A percentile compares a stretch with the other conserved stretches of the same genome.
Conservation (phyloP, 495 filamentous ascomycete species). For the Pyronema domesticum region DNA sequence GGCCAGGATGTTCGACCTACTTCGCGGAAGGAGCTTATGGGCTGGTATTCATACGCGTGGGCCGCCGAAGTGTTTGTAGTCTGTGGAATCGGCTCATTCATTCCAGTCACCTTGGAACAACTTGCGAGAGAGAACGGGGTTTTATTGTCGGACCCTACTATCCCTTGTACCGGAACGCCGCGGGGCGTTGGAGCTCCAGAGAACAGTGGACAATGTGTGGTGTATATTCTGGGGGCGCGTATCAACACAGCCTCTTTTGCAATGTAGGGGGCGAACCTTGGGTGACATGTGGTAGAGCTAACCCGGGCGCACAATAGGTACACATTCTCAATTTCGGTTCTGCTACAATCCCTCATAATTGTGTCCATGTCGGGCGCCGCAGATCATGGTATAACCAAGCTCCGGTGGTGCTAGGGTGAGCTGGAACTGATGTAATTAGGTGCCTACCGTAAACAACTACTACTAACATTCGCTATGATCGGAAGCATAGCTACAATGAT, state of each 20-base stretch:
- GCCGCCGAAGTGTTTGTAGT: constrained; percentile 96
- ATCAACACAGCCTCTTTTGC: constrained; percentile 95
- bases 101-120: constrained; percentile 90
- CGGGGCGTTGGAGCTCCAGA: constrained; percentile 10
- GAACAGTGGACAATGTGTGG: constrained; percentile 54
- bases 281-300: neutral
- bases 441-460: constrained; percentile 62
- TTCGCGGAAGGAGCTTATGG: constrained; percentile 67
- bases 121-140: constrained; percentile 80
- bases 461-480: constrained; percentile 64
- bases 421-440: constrained; percentile 2
- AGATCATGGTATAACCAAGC: constrained; percentile 52
- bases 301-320: constrained; percentile 32
- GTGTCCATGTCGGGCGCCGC: constrained; percentile 92
- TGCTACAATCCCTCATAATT: constrained; percentile 74
- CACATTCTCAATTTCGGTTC: constrained; percentile 80
- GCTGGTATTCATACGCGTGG: constrained; percentile 95
- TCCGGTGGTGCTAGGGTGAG: neutral
- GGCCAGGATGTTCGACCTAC: constrained; percentile 81
- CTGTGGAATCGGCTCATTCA: constrained; percentile 84
- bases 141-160: constrained; percentile 52
- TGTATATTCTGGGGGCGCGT: constrained; percentile 63
- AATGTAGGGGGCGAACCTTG: constrained; percentile 32
- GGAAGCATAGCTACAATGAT: constrained; percentile 74
- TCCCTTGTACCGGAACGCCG: constrained; percentile 40